Evolutionary conservation across 2,329 filamentous ascomycete genomes (phyloP).

Genomic region (Remersonia thermophila): DNA sequence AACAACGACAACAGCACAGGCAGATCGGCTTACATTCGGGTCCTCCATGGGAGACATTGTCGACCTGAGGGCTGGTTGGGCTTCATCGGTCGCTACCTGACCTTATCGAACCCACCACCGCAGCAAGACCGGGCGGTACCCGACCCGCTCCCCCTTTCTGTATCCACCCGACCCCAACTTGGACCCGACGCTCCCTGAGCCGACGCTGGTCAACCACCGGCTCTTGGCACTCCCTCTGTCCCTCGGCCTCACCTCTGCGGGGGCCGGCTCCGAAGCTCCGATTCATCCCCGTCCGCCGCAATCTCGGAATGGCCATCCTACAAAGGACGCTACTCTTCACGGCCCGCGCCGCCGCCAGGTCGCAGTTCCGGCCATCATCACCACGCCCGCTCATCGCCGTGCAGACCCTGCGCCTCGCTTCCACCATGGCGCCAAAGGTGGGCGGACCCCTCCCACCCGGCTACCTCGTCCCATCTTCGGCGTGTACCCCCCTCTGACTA

Average conservation of each 20-base stretch:
- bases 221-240: slow-evolving; percentile 6
- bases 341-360: slow-evolving; percentile 16
- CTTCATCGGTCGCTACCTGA: background rate
- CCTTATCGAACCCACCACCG: too few species aligned
- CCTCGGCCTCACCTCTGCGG: slow-evolving; percentile 3
- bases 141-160: slow-evolving; percentile 1
- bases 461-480: background rate
- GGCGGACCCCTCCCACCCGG: background rate
- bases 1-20: too few species aligned
- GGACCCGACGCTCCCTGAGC: background rate
- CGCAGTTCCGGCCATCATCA: slow-evolving; percentile 20
- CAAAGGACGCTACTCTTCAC: slow-evolving; percentile 18
- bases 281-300: background rate
- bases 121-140: too few species aligned
- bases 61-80: too few species aligned
- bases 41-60: too few species aligned
- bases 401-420: slow-evolving; percentile 23
- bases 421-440: slow-evolving; percentile 37
- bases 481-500: too few species aligned
- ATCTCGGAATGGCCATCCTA: slow-evolving; percentile 12
- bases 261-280: background rate
- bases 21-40: too few species aligned
- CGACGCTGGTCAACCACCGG: background rate
- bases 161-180: background rate
- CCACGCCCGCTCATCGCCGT: slow-evolving; percentile 17